These are phyloP conservation scores for Rutstroemia sp. DNA, from an alignment of 2,329 filamentous ascomycete species.

Conservation along the genomic window DNA sequence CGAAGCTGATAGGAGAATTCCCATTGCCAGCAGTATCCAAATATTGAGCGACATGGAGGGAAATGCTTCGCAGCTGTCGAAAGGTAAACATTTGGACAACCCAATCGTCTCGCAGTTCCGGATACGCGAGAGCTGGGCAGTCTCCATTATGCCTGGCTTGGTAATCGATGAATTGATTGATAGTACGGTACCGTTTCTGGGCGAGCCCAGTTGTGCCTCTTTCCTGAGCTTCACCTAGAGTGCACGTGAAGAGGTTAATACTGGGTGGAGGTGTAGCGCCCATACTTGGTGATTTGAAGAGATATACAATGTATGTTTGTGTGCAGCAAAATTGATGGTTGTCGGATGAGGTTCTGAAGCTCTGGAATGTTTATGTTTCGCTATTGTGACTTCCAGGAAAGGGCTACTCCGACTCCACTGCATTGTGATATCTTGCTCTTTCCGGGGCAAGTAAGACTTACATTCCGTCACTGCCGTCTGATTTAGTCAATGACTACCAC, in stretches of 20 bases:
- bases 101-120: not conserved
- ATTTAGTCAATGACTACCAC: too few species aligned
- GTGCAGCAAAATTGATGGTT: too few species aligned
- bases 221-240: constrained; percentile 42
- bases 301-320: too few species aligned
- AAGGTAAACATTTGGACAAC: not conserved
- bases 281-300: too few species aligned
- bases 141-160: constrained; percentile 1
- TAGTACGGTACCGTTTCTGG: constrained; percentile 36
- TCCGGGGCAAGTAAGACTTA: too few species aligned
- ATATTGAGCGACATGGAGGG: not conserved
- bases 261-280: not conserved
- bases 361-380: too few species aligned
- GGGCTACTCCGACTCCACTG: too few species aligned
- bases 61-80: not conserved
- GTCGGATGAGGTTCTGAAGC: too few species aligned
- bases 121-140: not conserved
- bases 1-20: too few species aligned
- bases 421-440: too few species aligned
- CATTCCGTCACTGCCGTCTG: too few species aligned
- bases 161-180: constrained; percentile 42
- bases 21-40: not conserved
- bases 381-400: too few species aligned
- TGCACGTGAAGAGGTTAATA: constrained; percentile 49
- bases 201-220: constrained; percentile 35